A percentile compares a stretch with the other conserved stretches of the same genome.
Evolutionary conservation across 2,329 filamentous ascomycete species (phyloP).

Genomic region (Penicillium oxalicum): DNA sequence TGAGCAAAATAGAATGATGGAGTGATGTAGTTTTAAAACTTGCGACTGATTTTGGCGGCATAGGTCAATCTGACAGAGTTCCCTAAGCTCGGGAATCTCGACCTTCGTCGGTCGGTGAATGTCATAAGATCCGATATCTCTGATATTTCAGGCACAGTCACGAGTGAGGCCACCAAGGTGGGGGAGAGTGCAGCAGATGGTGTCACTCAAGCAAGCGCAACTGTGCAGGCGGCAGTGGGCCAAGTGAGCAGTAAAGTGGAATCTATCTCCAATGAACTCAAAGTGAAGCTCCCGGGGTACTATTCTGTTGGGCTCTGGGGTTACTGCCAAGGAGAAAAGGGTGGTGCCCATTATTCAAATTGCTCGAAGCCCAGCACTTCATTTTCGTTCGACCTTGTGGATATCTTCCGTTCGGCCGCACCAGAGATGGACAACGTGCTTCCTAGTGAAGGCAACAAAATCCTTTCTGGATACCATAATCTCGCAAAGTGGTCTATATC

Average conservation of each 20-base stretch:
- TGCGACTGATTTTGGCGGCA: background rate
- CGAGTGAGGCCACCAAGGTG: background rate
- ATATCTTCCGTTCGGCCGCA: background rate
- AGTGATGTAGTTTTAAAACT: background rate
- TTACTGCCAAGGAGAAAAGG: conserved; percentile 5
- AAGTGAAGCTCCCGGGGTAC: conserved; percentile 2
- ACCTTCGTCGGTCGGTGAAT: background rate
- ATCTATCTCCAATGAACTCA: conserved; percentile 1
- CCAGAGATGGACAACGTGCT: conserved; percentile 1
- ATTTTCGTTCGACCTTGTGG: conserved; percentile 7
- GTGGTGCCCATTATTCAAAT: background rate
- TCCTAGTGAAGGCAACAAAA: background rate
- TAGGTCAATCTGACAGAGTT: background rate
- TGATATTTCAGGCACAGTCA: background rate
- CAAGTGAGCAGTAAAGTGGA: background rate
- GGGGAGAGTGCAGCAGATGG: background rate
- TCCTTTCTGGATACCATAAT: conserved; percentile 3
- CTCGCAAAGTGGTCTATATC: conserved; percentile 4
- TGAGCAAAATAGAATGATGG: background rate
- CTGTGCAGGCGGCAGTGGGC: background rate
- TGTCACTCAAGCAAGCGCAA: background rate
- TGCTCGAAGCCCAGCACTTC: conserved; percentile 4
- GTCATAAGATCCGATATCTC: background rate
- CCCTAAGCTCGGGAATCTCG: background rate
- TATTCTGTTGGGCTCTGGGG: conserved; percentile 9